phyloP scores from a whole-genome alignment of 345 rosid species.

The Acer saccharum region DNA sequence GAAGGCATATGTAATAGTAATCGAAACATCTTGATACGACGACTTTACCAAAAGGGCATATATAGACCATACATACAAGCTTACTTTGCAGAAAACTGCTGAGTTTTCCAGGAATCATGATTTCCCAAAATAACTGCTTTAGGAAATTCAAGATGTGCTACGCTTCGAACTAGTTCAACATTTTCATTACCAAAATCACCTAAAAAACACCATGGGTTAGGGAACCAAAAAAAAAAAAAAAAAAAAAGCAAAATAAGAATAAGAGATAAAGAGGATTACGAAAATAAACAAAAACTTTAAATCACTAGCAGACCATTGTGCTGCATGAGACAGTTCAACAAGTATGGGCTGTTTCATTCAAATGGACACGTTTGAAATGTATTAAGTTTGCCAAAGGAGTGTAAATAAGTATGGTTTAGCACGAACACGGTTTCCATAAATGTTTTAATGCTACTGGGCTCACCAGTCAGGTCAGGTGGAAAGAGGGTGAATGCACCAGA shows the following conservation, averaged over 20 bases:
- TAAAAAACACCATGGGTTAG: constrained; percentile 22
- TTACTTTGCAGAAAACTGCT: constrained; percentile 54
- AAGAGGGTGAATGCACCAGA: neutral
- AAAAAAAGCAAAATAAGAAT: neutral
- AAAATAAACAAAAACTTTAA: neutral
- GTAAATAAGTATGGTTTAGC: neutral
- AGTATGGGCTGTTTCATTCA: neutral
- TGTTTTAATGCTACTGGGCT: constrained; percentile 16
- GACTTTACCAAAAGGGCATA: neutral
- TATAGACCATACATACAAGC: constrained; percentile 14
- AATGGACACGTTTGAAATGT: neutral
- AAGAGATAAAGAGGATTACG: constrained; percentile 1
- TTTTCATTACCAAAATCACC: constrained; percentile 94
- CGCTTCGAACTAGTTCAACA: constrained; percentile 63
- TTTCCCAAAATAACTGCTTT: constrained; percentile 85
- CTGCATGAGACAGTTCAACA: neutral
- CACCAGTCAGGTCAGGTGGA: constrained; percentile 2
- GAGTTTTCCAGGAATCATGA: constrained; percentile 86
- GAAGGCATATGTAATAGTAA: neutral
- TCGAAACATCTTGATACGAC: neutral
- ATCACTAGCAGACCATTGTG: neutral
- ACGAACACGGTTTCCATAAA: neutral
- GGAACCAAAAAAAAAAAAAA: neutral
- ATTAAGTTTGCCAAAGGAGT: neutral
- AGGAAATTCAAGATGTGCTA: constrained; percentile 60